Conservation (phyloP, 208 protist genomes). For the Trypanosoma lewisi region DNA sequence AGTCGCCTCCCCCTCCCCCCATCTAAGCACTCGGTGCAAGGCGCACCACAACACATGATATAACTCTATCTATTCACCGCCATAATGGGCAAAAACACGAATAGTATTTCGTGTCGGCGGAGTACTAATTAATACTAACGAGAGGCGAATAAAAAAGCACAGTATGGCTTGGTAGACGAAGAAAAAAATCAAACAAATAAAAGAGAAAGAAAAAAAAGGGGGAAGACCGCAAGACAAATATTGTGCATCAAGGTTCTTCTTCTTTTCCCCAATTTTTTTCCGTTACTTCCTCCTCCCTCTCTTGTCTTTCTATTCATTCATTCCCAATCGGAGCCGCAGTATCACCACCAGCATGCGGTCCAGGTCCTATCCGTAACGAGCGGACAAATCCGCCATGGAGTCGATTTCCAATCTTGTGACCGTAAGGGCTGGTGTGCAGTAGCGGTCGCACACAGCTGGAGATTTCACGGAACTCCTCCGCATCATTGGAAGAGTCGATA, state of each 20-base stretch:
- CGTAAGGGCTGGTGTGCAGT: constrained; percentile 69
- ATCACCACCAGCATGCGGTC: neutral
- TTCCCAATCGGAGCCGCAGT: neutral
- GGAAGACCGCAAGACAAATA: neutral
- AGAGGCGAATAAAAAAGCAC: neutral
- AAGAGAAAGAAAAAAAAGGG: neutral
- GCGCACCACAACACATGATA: neutral
- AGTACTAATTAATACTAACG: neutral
- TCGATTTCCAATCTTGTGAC: constrained; percentile 72
- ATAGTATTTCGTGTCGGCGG: neutral
- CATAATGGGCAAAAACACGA: neutral
- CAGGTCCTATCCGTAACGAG: neutral
- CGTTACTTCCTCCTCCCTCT: constrained; percentile 2
- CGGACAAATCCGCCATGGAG: constrained; percentile 30
- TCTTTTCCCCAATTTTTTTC: constrained; percentile 2
- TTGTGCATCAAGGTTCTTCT: neutral
- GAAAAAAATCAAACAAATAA: neutral
- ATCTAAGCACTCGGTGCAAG: neutral
- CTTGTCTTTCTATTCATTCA: neutral
- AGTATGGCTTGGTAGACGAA: neutral
- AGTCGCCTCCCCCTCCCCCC: too few species aligned
- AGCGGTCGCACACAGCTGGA: constrained; percentile 38
- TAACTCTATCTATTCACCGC: neutral
- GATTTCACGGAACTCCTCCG: constrained; percentile 48
- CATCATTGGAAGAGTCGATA: constrained; percentile 52